Evolutionary conservation across 768 basidiomycete species (phyloP).

Genomic region (Leccinum disarticulatum): DNA sequence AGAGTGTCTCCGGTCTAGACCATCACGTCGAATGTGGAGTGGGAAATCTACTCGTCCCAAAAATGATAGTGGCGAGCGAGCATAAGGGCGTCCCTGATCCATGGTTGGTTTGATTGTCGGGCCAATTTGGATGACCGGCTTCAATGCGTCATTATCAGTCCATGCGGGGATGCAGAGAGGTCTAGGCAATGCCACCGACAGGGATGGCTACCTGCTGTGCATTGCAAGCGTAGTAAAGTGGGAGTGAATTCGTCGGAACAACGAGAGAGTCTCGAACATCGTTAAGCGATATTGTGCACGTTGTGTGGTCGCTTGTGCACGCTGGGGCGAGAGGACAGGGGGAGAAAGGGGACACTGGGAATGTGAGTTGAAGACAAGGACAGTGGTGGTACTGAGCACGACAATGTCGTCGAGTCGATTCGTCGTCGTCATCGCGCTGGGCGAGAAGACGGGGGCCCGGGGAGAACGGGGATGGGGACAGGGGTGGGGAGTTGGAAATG

Average conservation of each 20-base stretch:
- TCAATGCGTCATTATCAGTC: not conserved
- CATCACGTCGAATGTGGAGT: not conserved
- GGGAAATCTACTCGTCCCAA: not conserved
- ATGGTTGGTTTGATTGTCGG: not conserved
- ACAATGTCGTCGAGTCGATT: too few relatives aligned
- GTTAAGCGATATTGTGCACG: not conserved
- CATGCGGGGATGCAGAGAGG: not conserved
- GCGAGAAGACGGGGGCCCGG: too few relatives aligned
- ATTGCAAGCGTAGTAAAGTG: not conserved
- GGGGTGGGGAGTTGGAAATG: too few relatives aligned
- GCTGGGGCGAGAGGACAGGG: too few relatives aligned
- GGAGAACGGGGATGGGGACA: too few relatives aligned
- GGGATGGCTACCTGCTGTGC: slow-evolving; percentile 8
- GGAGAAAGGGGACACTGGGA: too few relatives aligned
- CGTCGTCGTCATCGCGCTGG: too few relatives aligned
- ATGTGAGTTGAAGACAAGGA: too few relatives aligned
- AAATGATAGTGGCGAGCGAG: too few relatives aligned
- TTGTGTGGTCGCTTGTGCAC: too few relatives aligned
- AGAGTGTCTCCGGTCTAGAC: slow-evolving; percentile 9
- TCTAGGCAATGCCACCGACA: slow-evolving; percentile 12
- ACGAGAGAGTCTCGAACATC: slow-evolving; percentile 9
- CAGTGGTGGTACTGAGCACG: too few relatives aligned
- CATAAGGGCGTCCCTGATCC: not conserved
- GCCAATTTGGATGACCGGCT: not conserved
- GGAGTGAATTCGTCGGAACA: not conserved